Base-by-base conservation (phyloP, 495 filamentous ascomycete genomes). In the Podospora pseudocomata region DNA sequence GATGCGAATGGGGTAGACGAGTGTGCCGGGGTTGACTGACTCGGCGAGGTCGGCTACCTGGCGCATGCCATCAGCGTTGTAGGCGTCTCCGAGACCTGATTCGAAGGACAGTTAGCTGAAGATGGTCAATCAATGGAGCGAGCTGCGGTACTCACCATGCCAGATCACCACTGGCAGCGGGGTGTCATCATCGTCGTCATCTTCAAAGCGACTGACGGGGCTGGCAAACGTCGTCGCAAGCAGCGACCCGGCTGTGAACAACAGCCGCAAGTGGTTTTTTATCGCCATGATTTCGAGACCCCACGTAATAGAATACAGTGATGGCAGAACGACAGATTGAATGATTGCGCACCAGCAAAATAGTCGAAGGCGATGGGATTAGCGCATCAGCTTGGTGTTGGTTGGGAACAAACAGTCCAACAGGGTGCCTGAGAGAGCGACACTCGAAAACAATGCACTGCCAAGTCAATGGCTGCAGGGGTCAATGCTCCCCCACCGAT, bases 131-230 rank as follows among this genome's bases (percentile, higher is more conserved):
- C 18, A 16, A 15, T 26, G 30, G 20, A 56, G n/a, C 1, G 0
- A 60, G 65, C 4, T 19, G 3, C 9, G 7, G 19, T 59, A 16
- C 53, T 91, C 84, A 72, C 92, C 94, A 77, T 99, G 95, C 95
- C 95, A 99, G 75, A 98, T 91, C 16, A 99, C 85, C 19, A 99
- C 82, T 0, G 95, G 95, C 44, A 96, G 85, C 5, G 91, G 91
- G 1, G 83, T 86, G 67, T 86, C 84, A 72, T 84, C 76, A 16
- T 77, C 76, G 59, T 81, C 78, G 72, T 72, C 72, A 53, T 69
- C 67, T 19, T 62, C 61, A 16, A 64, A 58, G 2, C 18, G 68
- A 13, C 66, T 55, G 4, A 73, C 15, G 11, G 76, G 74, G 20
- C 68, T 72, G 18, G 77, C 76, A 5, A 77, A 30, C 5, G 73